Conservation (phyloP, 2,329 filamentous ascomycete species). For the Fonsecaea pugnacius region DNA sequence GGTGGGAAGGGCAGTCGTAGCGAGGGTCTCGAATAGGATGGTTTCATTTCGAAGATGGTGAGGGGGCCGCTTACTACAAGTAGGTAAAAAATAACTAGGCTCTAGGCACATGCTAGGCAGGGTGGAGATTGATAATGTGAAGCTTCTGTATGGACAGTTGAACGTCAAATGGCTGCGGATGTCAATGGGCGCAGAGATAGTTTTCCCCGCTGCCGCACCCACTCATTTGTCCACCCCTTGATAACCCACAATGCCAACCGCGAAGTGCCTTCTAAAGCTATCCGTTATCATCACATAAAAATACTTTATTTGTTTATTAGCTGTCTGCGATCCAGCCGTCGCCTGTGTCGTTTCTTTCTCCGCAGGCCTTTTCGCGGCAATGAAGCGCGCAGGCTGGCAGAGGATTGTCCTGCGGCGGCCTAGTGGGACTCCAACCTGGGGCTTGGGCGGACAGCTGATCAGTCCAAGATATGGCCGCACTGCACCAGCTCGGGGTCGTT, state of each 20-base stretch:
- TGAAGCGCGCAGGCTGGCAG: conserved; percentile 7
- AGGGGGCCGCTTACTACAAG: background rate
- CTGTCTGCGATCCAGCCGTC: too few species aligned
- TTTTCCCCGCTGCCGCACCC: too few species aligned
- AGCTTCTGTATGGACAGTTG: too few species aligned
- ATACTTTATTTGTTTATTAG: too few species aligned
- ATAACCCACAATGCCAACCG: too few species aligned
- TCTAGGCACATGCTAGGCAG: background rate
- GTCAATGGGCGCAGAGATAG: too few species aligned
- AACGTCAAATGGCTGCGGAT: too few species aligned
- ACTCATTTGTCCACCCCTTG: too few species aligned
- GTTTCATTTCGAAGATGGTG: background rate
- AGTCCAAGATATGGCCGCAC: conserved; percentile 1
- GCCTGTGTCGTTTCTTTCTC: background rate
- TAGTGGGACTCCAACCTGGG: background rate
- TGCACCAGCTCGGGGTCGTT: background rate
- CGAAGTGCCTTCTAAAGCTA: too few species aligned
- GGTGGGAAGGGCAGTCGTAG: background rate
- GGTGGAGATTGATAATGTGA: background rate
- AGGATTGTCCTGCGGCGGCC: conserved; percentile 13
- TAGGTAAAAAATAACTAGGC: too few species aligned
- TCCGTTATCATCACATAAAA: too few species aligned
- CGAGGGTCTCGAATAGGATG: background rate
- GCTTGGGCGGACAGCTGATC: conserved; percentile 1
- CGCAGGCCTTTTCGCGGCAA: background rate